phyloP scores from a whole-genome alignment of 805 yeast species.

The Zygosaccharomyces pseudorouxii region DNA sequence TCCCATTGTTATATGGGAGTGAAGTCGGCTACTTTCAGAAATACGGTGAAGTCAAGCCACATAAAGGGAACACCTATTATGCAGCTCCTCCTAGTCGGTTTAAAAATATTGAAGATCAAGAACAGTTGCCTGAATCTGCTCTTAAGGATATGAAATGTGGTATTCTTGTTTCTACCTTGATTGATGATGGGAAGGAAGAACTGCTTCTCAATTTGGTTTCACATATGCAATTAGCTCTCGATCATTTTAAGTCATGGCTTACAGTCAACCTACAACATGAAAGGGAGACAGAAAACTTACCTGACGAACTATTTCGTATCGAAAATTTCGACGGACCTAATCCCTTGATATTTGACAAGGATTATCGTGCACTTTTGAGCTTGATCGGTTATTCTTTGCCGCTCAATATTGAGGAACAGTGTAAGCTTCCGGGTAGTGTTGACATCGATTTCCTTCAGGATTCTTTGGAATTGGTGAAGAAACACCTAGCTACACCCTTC shows the following conservation, averaged over 20 bases:
- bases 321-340: slow-evolving; percentile 4
- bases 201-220: slow-evolving; percentile 18
- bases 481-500: slow-evolving; percentile 25
- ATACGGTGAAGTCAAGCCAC: slow-evolving; percentile 37
- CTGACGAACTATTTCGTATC: slow-evolving; percentile 16
- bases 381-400: slow-evolving; percentile 27
- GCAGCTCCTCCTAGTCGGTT: slow-evolving; percentile 27
- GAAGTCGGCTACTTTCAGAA: slow-evolving; percentile 44
- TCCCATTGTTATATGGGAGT: slow-evolving; percentile 50
- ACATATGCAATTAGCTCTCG: slow-evolving; percentile 19
- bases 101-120: slow-evolving; percentile 22
- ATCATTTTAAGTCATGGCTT: slow-evolving; percentile 18
- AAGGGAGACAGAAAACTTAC: slow-evolving; percentile 14
- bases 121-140: slow-evolving; percentile 20
- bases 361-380: slow-evolving; percentile 27
- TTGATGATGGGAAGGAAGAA: slow-evolving; percentile 31
- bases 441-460: slow-evolving; percentile 15
- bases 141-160: slow-evolving; percentile 29
- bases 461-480: slow-evolving; percentile 15
- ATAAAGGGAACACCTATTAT: slow-evolving; percentile 5
- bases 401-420: slow-evolving; percentile 12
- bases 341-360: slow-evolving; percentile 22
- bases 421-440: slow-evolving; percentile 18
- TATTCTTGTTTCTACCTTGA: slow-evolving; percentile 31
- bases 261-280: slow-evolving; percentile 8